Evolutionary conservation across 1,284 basidiomycete species (phyloP).

Genomic region (Rhodotorula sp.): DNA sequence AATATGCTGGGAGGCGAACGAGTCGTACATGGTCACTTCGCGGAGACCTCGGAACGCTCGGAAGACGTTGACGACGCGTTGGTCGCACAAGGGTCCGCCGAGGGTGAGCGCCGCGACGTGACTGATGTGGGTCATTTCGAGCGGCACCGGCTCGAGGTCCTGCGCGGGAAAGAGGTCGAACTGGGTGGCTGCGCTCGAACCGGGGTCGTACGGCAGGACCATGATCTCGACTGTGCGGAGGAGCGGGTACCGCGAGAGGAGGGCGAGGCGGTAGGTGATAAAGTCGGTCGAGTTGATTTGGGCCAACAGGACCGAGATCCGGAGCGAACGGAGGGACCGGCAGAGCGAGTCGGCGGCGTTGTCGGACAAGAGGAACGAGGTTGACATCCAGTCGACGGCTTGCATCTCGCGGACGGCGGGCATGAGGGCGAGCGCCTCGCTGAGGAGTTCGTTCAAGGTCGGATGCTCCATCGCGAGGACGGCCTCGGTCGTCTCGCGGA

Average conservation of each 20-base stretch:
- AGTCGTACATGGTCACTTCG: slow-evolving; percentile 9
- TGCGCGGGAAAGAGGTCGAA: slow-evolving; percentile 29
- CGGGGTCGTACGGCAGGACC: slow-evolving; percentile 21
- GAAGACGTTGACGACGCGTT: slow-evolving; percentile 16
- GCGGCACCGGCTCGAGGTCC: background rate
- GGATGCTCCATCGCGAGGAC: slow-evolving; percentile 8
- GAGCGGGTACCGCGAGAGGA: slow-evolving; percentile 1
- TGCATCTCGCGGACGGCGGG: slow-evolving; percentile 3
- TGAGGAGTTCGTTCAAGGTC: background rate
- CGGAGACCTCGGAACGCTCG: slow-evolving; percentile 5
- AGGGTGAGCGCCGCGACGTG: slow-evolving; percentile 11
- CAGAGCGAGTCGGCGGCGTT: background rate
- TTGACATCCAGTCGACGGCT: slow-evolving; percentile 6
- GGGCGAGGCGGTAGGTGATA: slow-evolving; percentile 19
- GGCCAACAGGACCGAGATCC: background rate
- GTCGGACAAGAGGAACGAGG: slow-evolving; percentile 10
- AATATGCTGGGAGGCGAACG: slow-evolving; percentile 25
- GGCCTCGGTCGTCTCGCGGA: slow-evolving; percentile 4
- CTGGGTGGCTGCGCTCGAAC: background rate
- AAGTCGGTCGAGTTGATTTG: slow-evolving; percentile 24
- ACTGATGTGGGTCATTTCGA: slow-evolving; percentile 19
- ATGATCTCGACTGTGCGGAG: slow-evolving; percentile 13
- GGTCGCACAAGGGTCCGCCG: slow-evolving; percentile 23
- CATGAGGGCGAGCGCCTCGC: slow-evolving; percentile 2
- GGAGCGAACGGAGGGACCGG: background rate